phyloP scores from a whole-genome alignment of 139 green algal genomes.

The Nannochloris sp. region DNA sequence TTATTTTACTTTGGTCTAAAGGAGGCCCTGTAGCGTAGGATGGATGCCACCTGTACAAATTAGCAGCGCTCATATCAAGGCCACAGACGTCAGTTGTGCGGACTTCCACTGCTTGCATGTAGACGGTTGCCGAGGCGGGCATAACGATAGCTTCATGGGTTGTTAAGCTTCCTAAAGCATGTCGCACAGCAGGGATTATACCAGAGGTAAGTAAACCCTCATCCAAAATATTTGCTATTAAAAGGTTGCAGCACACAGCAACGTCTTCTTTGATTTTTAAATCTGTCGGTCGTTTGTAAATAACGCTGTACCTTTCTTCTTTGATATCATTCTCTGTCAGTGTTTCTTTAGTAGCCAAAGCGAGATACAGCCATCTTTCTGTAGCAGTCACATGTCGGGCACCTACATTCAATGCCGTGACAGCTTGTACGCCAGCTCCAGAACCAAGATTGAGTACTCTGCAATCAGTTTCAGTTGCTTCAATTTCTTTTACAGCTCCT shows the following conservation, averaged over 20 bases:
- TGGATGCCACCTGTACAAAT: conserved; percentile 54
- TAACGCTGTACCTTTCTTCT: conserved; percentile 29
- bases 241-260: conserved; percentile 53
- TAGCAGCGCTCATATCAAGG: conserved; percentile 45
- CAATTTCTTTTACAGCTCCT: conserved; percentile 13
- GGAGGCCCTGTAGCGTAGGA: conserved; percentile 30
- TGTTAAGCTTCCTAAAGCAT: conserved; percentile 34
- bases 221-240: conserved; percentile 64
- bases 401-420: conserved; percentile 57
- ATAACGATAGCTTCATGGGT: conserved; percentile 47
- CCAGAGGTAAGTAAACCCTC: conserved; percentile 59
- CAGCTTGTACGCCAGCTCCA: conserved; percentile 47
- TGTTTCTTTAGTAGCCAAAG: conserved; percentile 51
- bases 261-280: conserved; percentile 53
- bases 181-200: conserved; percentile 47
- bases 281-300: conserved; percentile 68
- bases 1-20: neutral
- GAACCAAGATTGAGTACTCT: conserved; percentile 56
- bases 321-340: conserved; percentile 41
- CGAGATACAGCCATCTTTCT: conserved; percentile 76
- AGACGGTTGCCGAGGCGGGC: conserved; percentile 59
- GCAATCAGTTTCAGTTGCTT: conserved; percentile 41
- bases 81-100: conserved; percentile 34
- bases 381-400: conserved; percentile 64
- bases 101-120: conserved; percentile 50